A percentile compares a stretch with the other conserved stretches of the same genome.
Conservation (phyloP, 805 yeast genomes). For the Alloascoidea africana region DNA sequence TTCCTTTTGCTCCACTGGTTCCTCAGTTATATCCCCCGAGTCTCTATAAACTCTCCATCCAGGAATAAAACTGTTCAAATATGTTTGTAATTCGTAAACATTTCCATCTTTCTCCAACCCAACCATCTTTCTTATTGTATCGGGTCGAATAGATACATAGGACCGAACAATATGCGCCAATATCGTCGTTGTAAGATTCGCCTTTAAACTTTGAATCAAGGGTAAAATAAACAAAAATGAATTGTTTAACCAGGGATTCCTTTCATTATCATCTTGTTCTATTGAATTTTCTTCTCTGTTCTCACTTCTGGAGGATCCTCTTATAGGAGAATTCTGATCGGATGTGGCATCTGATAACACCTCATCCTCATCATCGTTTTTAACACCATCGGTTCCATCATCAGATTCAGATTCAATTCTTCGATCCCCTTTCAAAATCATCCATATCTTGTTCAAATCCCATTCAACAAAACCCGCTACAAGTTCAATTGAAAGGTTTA, state of each 20-base stretch:
- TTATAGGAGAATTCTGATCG: neutral
- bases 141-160: neutral
- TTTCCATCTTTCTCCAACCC: neutral
- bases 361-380: neutral
- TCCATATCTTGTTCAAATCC: neutral
- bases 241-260: neutral
- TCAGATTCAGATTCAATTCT: too few species aligned
- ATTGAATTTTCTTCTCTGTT: neutral
- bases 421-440: too few species aligned
- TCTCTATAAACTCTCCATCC: neutral
- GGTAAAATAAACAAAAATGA: neutral
- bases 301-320: too few species aligned
- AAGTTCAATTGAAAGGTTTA: neutral
- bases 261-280: neutral
- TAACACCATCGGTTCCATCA: too few species aligned
- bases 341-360: neutral
- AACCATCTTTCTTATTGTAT: neutral
- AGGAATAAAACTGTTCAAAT: neutral
- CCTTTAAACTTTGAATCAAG: neutral
- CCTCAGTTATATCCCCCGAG: too few species aligned
- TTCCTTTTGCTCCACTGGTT: too few species aligned
- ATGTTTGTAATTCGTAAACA: neutral
- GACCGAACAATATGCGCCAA: neutral
- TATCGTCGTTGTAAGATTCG: neutral
- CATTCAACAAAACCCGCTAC: neutral